These are phyloP conservation scores for Aspergillus nidulans DNA, from an alignment of 495 filamentous ascomycete genomes.

Conservation along the genomic window DNA sequence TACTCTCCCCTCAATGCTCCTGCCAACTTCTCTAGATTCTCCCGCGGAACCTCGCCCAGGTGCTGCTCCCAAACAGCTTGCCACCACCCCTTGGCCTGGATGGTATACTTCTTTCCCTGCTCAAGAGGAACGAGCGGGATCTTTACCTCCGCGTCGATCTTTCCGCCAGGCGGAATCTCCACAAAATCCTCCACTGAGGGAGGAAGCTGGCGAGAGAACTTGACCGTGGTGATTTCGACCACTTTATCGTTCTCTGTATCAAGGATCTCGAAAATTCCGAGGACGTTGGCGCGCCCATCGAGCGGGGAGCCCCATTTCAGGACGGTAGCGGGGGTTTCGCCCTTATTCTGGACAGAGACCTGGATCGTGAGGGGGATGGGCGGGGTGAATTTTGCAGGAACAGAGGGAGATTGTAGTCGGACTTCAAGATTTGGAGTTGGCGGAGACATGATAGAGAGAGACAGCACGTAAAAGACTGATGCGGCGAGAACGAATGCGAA, in stretches of 20 bases:
- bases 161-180: constrained; percentile 31
- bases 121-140: constrained; percentile 17
- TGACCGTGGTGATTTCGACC: constrained; percentile 37
- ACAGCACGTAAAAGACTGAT: background rate
- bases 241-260: constrained; percentile 27
- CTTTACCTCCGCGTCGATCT: constrained; percentile 12
- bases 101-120: constrained; percentile 23
- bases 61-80: constrained; percentile 27
- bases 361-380: constrained; percentile 19
- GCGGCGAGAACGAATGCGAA: background rate
- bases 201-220: constrained; percentile 43
- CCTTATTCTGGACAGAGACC: constrained; percentile 40
- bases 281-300: constrained; percentile 39
- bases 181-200: constrained; percentile 37
- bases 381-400: constrained; percentile 9
- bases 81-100: constrained; percentile 29
- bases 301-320: constrained; percentile 48
- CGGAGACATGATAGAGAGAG: background rate
- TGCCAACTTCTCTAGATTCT: constrained; percentile 16
- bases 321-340: constrained; percentile 38
- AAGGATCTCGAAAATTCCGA: constrained; percentile 43
- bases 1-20: constrained; percentile 21
- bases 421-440: constrained; percentile 15
- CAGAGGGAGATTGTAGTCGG: constrained; percentile 11
- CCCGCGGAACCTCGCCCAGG: constrained; percentile 17